Conservation (phyloP, 1,139 yeast genomes). For the Meyerozyma elateridarum region DNA sequence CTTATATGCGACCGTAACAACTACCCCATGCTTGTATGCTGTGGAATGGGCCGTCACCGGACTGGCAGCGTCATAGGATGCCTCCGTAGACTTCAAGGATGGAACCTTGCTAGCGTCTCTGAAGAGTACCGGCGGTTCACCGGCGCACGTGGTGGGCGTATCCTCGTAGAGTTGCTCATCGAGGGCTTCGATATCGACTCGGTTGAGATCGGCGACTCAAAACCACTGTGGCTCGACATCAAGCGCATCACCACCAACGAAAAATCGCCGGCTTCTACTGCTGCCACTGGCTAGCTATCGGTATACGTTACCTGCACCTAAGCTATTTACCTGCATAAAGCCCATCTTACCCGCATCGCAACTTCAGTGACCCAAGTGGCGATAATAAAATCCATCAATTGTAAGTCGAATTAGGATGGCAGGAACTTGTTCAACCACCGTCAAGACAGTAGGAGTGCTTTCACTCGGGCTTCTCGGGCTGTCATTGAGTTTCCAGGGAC, state of each 20-base stretch:
- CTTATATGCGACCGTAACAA: conserved; percentile 65
- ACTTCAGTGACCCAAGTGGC: conserved; percentile 5
- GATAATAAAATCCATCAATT: too few relatives aligned
- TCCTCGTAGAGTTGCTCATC: conserved; percentile 81
- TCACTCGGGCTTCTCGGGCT: conserved; percentile 49
- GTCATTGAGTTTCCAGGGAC: conserved; percentile 35
- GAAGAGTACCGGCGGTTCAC: conserved; percentile 94
- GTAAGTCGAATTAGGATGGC: conserved; percentile 24
- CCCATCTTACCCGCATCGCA: too few relatives aligned
- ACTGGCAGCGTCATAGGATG: conserved; percentile 97
- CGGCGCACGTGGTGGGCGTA: conserved; percentile 88
- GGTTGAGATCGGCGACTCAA: conserved; percentile 45
- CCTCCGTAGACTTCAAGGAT: conserved; percentile 81
- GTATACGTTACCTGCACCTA: too few relatives aligned
- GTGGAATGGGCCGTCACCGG: conserved; percentile 97
- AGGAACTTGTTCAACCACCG: conserved; percentile 46
- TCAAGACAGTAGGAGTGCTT: conserved; percentile 48
- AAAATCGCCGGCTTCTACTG: too few relatives aligned
- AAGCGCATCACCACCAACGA: too few relatives aligned
- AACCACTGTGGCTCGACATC: conserved; percentile 44
- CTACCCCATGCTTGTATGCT: conserved; percentile 84
- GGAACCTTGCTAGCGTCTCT: conserved; percentile 91
- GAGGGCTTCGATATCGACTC: conserved; percentile 70
- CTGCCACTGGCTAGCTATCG: too few relatives aligned
- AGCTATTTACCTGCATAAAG: too few relatives aligned